Percentiles rank a stretch among this genome's conserved stretches.
Conservation (phyloP, 2,329 filamentous ascomycete genomes). For the Penicillium freii region DNA sequence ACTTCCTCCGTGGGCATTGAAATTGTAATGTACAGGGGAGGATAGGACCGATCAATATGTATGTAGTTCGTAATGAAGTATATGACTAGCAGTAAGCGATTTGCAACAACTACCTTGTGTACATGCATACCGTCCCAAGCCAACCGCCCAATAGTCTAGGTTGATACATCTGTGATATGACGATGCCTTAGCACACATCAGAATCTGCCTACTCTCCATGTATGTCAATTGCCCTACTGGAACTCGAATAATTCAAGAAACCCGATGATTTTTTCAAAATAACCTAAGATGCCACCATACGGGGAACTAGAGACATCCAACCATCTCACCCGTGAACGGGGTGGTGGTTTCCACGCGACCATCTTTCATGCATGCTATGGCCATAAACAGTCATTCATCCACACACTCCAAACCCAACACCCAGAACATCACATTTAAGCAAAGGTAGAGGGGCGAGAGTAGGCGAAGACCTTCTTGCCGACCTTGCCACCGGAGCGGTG, state of each 20-base stretch:
- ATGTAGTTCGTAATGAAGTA: not conserved
- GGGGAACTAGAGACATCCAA: slow-evolving; percentile 42
- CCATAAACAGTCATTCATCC: slow-evolving; percentile 45
- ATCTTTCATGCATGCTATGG: slow-evolving; percentile 44
- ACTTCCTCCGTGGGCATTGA: not conserved
- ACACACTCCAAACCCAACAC: slow-evolving; percentile 39
- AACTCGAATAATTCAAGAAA: slow-evolving; percentile 26
- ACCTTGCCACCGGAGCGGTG: slow-evolving; percentile 81
- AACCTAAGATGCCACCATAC: slow-evolving; percentile 42
- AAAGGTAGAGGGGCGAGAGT: slow-evolving; percentile 94
- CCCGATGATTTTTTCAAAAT: slow-evolving; percentile 40
- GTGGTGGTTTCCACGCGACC: slow-evolving; percentile 37
- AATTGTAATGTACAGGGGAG: not conserved
- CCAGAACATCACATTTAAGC: slow-evolving; percentile 65
- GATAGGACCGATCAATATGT: too few relatives aligned
- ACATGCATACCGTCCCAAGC: not conserved
- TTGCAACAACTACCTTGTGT: not conserved
- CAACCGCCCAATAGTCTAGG: not conserved
- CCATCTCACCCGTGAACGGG: slow-evolving; percentile 35
- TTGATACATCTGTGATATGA: not conserved
- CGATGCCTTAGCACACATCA: not conserved
- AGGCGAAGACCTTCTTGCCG: slow-evolving; percentile 88
- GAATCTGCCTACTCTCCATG: not conserved
- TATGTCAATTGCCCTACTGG: not conserved
- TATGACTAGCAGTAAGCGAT: not conserved